Evolutionary conservation across 129 eudicot genomes (phyloP).

Genomic region (Calendula officinalis): DNA sequence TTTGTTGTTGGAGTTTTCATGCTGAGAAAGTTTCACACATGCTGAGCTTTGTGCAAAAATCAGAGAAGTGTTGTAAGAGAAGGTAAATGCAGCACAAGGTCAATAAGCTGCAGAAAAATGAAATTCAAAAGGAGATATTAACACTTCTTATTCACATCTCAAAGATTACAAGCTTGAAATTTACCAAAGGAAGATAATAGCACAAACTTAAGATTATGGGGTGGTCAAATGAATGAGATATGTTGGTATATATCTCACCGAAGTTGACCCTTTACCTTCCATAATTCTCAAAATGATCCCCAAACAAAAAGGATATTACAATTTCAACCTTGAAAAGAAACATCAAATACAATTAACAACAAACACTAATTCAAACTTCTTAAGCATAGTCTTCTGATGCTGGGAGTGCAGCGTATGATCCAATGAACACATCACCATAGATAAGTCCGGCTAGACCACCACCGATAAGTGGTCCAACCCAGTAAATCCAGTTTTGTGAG

Average conservation of each 20-base stretch:
- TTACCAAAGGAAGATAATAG: slow-evolving; percentile 12
- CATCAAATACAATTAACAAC: slow-evolving; percentile 4
- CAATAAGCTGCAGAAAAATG: not conserved
- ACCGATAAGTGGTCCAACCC: slow-evolving; percentile 72
- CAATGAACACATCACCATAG: slow-evolving; percentile 54
- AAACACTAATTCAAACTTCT: not conserved
- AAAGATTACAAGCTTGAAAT: slow-evolving; percentile 20
- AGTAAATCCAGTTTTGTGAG: slow-evolving; percentile 49
- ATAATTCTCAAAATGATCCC: slow-evolving; percentile 10
- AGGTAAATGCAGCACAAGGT: too few relatives aligned
- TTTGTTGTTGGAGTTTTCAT: too few relatives aligned
- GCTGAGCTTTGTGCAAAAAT: too few relatives aligned
- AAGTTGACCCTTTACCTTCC: slow-evolving; percentile 13
- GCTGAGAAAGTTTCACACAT: too few relatives aligned
- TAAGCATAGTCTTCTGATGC: slow-evolving; percentile 41
- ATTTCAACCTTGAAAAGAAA: slow-evolving; percentile 9
- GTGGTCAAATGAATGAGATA: slow-evolving; percentile 24
- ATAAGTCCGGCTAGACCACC: slow-evolving; percentile 63
- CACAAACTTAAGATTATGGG: slow-evolving; percentile 22
- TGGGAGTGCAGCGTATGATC: slow-evolving; percentile 34
- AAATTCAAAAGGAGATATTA: not conserved
- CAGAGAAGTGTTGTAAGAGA: too few relatives aligned
- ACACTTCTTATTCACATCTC: slow-evolving; percentile 17
- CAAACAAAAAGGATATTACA: slow-evolving; percentile 3
- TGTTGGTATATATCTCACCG: slow-evolving; percentile 12